These are phyloP conservation scores for Periconia sp. DNA, from an alignment of 2,329 filamentous ascomycete species.

Conservation along the genomic window DNA sequence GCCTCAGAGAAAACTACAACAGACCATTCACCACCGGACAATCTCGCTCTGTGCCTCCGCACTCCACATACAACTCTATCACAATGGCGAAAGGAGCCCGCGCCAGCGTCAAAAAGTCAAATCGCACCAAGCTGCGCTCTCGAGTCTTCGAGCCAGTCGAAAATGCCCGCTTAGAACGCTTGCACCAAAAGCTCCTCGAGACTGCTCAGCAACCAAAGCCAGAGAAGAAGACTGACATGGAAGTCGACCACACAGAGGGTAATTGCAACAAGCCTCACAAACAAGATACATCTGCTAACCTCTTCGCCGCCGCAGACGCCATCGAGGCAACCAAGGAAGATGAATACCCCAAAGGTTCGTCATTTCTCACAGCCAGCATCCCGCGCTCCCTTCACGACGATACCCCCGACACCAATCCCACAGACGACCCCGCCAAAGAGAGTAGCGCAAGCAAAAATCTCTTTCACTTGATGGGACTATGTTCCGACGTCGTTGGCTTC, in stretches of 20 bases:
- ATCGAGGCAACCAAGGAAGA: conserved; percentile 28
- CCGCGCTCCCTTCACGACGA: conserved; percentile 29
- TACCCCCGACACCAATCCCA: conserved; percentile 7
- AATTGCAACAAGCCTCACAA: conserved; percentile 7
- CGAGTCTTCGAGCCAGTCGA: conserved; percentile 86
- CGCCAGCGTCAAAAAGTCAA: conserved; percentile 79
- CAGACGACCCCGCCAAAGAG: conserved; percentile 19
- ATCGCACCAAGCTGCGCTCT: conserved; percentile 79
- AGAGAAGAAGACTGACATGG: conserved; percentile 49
- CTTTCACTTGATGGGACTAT: conserved; percentile 47
- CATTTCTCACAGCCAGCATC: conserved; percentile 35
- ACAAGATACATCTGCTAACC: background rate
- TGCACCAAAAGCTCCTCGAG: conserved; percentile 85
- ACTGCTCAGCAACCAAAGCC: conserved; percentile 78
- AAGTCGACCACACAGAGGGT: conserved; percentile 53
- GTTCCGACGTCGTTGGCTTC: conserved; percentile 49
- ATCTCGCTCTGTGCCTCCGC: conserved; percentile 8
- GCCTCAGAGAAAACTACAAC: conserved; percentile 2
- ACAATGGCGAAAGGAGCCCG: conserved; percentile 88
- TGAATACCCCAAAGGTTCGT: conserved; percentile 40
- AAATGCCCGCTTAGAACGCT: conserved; percentile 77
- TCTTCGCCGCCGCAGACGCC: conserved; percentile 10
- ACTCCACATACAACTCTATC: conserved; percentile 12
- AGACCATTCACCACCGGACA: conserved; percentile 13
- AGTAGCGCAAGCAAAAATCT: conserved; percentile 36